phyloP scores from a whole-genome alignment of 257 asterid species.

The Jasminum sambac region DNA sequence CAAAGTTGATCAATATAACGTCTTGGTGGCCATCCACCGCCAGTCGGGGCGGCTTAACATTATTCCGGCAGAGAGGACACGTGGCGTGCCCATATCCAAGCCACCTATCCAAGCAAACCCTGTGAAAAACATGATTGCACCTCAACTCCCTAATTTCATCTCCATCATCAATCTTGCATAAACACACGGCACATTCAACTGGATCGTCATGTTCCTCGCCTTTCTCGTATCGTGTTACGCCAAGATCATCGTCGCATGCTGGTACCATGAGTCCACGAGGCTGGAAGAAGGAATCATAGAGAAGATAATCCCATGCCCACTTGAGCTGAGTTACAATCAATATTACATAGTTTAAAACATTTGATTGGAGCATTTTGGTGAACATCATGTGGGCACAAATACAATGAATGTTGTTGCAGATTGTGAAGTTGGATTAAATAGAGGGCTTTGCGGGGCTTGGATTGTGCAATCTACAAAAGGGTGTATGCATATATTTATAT shows the following conservation, averaged over 20 bases:
- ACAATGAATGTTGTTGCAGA: neutral
- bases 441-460: neutral
- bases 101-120: slow-evolving; percentile 45
- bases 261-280: neutral
- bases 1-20: slow-evolving; percentile 25
- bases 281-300: slow-evolving; percentile 24
- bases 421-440: neutral
- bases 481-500: neutral
- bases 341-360: slow-evolving; percentile 11
- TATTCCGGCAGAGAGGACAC: slow-evolving; percentile 39
- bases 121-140: slow-evolving; percentile 38
- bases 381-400: neutral
- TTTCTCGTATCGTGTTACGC: slow-evolving; percentile 16
- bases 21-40: slow-evolving; percentile 25
- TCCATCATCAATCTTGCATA: slow-evolving; percentile 32
- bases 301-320: slow-evolving; percentile 35
- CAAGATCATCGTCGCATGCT: slow-evolving; percentile 17
- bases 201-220: neutral
- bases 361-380: slow-evolving; percentile 11
- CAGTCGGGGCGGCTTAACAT: slow-evolving; percentile 12
- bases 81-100: slow-evolving; percentile 27
- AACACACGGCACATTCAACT: slow-evolving; percentile 37
- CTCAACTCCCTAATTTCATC: slow-evolving; percentile 35
- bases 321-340: slow-evolving; percentile 12
- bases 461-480: neutral